Percentiles rank a stretch among this genome's conserved stretches.
Conservation (phyloP, 2,329 filamentous ascomycete species). For the Cladophialophora chaetospira region DNA sequence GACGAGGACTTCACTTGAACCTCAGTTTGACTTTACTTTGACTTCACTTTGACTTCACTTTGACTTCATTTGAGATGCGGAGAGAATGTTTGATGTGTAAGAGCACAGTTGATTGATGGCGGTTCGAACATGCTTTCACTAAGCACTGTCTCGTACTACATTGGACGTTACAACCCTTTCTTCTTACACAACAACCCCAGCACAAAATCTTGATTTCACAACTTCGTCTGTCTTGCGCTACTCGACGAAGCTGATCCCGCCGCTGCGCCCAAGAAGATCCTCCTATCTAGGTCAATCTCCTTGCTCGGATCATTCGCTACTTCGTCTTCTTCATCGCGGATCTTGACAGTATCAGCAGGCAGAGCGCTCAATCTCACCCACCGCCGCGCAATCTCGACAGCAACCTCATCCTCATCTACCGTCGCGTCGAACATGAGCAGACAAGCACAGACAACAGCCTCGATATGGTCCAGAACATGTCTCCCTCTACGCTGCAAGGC, state of each 20-base stretch:
- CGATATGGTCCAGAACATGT: slow-evolving; percentile 22
- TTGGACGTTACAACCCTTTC: background rate
- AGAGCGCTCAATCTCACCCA: slow-evolving; percentile 36
- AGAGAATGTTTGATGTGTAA: no score
- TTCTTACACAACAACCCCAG: no score
- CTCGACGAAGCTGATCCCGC: background rate
- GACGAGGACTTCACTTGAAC: background rate
- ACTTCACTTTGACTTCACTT: no score
- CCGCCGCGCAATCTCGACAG: slow-evolving; percentile 40
- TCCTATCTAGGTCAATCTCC: slow-evolving; percentile 24
- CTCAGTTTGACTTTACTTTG: no score
- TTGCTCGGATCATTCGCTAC: background rate
- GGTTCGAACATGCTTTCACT: background rate
- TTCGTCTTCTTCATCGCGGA: background rate
- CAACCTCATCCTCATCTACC: slow-evolving; percentile 39
- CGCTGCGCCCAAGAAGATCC: slow-evolving; percentile 26
- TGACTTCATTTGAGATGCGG: no score
- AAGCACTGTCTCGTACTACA: background rate
- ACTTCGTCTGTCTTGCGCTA: slow-evolving; percentile 10
- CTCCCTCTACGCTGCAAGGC: slow-evolving; percentile 22
- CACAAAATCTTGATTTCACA: no score
- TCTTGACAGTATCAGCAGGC: slow-evolving; percentile 10
- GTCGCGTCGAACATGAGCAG: slow-evolving; percentile 44
- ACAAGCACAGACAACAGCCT: slow-evolving; percentile 37
- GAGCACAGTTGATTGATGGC: background rate